Base-by-base conservation (phyloP, 352 stramenopile genomes). In the Phytopythium chamaehyphon region DNA sequence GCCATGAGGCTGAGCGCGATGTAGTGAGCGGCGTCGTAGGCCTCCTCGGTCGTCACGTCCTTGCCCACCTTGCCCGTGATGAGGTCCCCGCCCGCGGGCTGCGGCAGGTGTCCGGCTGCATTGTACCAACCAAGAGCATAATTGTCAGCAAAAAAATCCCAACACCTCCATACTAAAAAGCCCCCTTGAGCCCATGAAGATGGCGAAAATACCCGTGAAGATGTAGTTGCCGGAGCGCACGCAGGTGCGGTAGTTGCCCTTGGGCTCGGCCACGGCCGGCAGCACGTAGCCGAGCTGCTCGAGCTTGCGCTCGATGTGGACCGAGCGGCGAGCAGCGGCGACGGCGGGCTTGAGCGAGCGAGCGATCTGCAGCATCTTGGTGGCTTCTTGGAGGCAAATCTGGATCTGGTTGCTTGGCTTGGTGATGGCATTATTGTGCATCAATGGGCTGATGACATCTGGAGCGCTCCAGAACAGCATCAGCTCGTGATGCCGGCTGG, bases 1-100 rank as follows among this genome's bases (percentile, higher is more conserved):
- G 87, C 87, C 35, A 97, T 71, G 40, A 98, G 65, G 62, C 90
- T 96, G 18, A 98, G 76, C 42, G 86, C 91, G 59, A 93, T 78
- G 64, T 87, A 76, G 59, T 93, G 75, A 7, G 93, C 92, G 26
- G 88, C 91, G 40, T 96, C 83, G 69, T 97, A 97, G 36, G 78
- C 93, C 63, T 98, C 55, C 59, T 98, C 88, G 0, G 76, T 79
- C 9, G 81, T 96, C 44, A 96, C 49, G 55, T 96, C 88, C 58
- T 84, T 75, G 57, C 90, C 90, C 40, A 97, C 72, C 66, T 96
- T 96, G 55, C 90, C 90, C 47, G 76, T 73, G 40, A 96, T 84
- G 26, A 97, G 69, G 15, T 91, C 70, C 4, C 90, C 86, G 31
- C 66, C 76, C 4, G 74, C 69, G 9, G 72, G 73, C 57, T 88